Evolutionary conservation across 305 asterid species (phyloP).

Genomic region (Coffea humblotiana): DNA sequence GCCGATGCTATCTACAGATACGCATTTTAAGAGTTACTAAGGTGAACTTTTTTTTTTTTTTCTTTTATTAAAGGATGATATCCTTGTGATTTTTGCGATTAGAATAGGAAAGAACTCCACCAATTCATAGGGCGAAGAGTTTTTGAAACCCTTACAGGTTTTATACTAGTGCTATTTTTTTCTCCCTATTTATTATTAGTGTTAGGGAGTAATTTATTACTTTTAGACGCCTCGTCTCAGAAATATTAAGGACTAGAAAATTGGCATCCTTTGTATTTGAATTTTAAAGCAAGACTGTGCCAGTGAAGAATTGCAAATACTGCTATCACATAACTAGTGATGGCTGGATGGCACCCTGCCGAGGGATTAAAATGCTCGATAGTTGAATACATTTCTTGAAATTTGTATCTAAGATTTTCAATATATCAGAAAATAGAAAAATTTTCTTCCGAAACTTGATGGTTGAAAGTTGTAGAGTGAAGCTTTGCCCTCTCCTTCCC

Average conservation of each 20-base stretch:
- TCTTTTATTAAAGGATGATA: neutral
- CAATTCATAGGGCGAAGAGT: neutral
- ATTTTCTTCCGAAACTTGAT: no score
- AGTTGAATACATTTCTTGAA: no score
- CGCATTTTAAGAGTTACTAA: slow-evolving; percentile 52
- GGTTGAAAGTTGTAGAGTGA: no score
- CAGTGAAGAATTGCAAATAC: neutral
- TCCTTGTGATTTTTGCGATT: neutral
- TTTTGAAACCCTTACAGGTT: neutral
- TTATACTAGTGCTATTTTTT: neutral
- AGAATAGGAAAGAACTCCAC: neutral
- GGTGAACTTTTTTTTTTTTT: neutral
- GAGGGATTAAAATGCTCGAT: neutral
- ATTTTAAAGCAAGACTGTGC: neutral
- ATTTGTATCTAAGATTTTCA: no score
- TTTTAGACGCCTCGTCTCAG: neutral
- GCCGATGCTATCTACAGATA: slow-evolving; percentile 95
- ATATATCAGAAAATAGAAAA: no score
- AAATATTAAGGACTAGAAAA: neutral
- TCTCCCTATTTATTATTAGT: neutral
- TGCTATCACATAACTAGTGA: neutral
- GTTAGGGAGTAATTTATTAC: neutral
- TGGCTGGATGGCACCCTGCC: neutral
- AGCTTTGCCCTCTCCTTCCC: no score
- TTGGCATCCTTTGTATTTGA: neutral